Conservation (phyloP, 1,284 basidiomycete species). For the Pseudozyma tsukubaensis region DNA sequence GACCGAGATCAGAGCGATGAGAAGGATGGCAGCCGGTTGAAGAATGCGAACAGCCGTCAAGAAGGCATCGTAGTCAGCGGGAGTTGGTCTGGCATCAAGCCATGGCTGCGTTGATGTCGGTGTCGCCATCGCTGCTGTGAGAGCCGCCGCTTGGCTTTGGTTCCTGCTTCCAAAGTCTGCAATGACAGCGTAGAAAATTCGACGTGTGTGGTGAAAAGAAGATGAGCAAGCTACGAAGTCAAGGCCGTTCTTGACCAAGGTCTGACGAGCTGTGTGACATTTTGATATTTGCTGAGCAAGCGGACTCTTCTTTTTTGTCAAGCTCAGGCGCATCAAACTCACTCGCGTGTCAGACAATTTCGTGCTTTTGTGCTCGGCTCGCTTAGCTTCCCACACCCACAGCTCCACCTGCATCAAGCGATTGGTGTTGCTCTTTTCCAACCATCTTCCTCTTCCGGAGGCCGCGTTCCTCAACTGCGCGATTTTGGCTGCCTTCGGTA, state of each 20-base stretch:
- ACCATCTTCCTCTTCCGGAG: neutral
- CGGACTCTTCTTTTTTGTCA: neutral
- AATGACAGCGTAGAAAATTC: too few species aligned
- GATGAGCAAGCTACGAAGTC: neutral
- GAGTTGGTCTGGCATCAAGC: conserved; percentile 19
- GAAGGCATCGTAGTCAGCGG: conserved; percentile 27
- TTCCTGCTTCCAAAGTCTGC: too few species aligned
- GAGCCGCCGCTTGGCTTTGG: neutral
- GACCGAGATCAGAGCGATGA: conserved; percentile 42
- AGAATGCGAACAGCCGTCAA: conserved; percentile 44
- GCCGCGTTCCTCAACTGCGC: neutral
- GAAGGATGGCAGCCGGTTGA: conserved; percentile 46
- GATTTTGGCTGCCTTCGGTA: neutral
- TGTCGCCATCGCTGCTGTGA: neutral
- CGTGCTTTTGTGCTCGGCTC: too few species aligned
- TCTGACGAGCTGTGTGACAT: neutral
- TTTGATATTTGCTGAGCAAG: neutral
- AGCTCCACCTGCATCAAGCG: too few species aligned
- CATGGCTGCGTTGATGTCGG: conserved; percentile 2
- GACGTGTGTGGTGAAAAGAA: neutral
- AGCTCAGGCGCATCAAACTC: too few species aligned
- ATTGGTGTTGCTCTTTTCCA: conserved; percentile 1
- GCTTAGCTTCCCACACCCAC: too few species aligned
- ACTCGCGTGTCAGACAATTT: too few species aligned
- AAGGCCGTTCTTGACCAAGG: neutral